Evolutionary conservation across 2,329 filamentous ascomycete species (phyloP), one percentile per base, ranked within the genome.

Genomic region (Albifimbria verrucaria): DNA sequence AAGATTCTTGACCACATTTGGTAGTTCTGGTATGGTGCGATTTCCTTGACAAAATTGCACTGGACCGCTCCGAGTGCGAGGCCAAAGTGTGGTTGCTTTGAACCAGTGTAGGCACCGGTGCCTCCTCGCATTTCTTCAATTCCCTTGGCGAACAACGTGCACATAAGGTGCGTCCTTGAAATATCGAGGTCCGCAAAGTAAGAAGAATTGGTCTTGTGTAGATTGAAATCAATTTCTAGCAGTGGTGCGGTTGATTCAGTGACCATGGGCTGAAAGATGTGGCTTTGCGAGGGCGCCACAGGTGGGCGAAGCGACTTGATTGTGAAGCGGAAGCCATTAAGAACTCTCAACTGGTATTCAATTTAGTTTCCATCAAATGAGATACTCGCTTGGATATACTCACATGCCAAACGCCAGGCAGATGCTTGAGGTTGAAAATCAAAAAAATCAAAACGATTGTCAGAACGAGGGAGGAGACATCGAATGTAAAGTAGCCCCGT

Each of bases 171-270:
- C 4, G 52, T 49, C 2, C 56, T 52, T 1, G 55, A 55, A 25
- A 58, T 53, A 22, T 58, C 56, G 28, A 58, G 52, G 39, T 58
- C 55, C 0, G 56, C 54, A 28, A 58, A 58, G 39, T 58, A 58
- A 4, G 56, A 57, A 2, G 56, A 58, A 20, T 58, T 58, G 12
- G 56, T 57, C 46, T 58, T 58, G 55, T 58, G 56, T 17, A 57
- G 28, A 44, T 58, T 58, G 49, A 53, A 57, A 26, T 58, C 57
- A 44, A 55, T 57, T 23, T 58, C 55, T 4, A 58, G 42, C 1
- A 53, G 23, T n/a, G 55, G 55, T 3, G 55, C 46, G 9, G 46
- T 20, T 26, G 46, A 32, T 20, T 32, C 24, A 3, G 46, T 48
- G 17, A 48, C 46, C 15, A 48, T 25, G n/a, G 46, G 46, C 21